A percentile compares a stretch with the other conserved stretches of the same genome.
phyloP scores from a whole-genome alignment of 139 green algal species.

The Zygnema circumcarinatum region DNA sequence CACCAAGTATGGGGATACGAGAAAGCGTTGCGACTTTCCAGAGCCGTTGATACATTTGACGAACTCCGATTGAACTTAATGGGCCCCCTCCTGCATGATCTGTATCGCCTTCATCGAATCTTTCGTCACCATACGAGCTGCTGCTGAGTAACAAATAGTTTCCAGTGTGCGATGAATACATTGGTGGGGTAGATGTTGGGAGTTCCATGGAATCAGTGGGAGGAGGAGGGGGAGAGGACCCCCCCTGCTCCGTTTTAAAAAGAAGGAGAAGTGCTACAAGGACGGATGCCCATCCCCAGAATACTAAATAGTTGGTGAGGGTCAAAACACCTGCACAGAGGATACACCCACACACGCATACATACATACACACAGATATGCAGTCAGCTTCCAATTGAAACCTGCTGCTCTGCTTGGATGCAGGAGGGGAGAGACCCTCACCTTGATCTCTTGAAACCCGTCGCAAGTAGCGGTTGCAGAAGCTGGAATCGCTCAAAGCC shows the following conservation, averaged over 20 bases:
- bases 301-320: conserved; percentile 78
- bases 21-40: conserved; percentile 26
- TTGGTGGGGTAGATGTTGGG: no score
- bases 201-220: background rate
- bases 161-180: no score
- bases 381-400: background rate
- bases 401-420: background rate
- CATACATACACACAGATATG: conserved; percentile 3
- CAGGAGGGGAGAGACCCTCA: background rate
- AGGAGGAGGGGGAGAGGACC: background rate
- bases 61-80: background rate
- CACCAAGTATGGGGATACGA: background rate
- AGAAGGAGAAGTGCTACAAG: conserved; percentile 67
- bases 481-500: conserved; percentile 75
- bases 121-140: no score
- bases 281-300: conserved; percentile 84
- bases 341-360: background rate
- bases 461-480: conserved; percentile 72
- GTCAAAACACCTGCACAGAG: conserved; percentile 66
- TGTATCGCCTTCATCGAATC: no score
- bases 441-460: background rate
- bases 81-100: background rate
- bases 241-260: conserved; percentile 29
- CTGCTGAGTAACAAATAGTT: no score
- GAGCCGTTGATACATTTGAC: conserved; percentile 28